Evolutionary conservation across 164 flowering plant genomes (phyloP).

Genomic region (Berberis vulgaris): DNA sequence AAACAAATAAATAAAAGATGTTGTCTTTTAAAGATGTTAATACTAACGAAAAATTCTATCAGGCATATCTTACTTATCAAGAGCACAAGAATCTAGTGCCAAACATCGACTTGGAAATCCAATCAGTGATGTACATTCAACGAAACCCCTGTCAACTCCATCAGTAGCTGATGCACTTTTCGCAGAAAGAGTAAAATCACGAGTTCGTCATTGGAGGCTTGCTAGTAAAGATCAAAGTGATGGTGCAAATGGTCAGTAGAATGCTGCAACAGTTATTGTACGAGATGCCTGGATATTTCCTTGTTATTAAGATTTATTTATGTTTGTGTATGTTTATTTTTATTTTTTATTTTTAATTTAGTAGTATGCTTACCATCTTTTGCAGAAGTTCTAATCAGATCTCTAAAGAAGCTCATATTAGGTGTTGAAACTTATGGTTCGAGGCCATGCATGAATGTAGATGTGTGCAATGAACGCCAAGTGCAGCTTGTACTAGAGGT

Average conservation of each 20-base stretch:
- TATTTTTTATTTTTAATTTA: neutral
- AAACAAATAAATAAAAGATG: neutral
- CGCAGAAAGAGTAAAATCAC: constrained; percentile 50
- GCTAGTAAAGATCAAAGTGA: constrained; percentile 32
- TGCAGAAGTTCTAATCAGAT: constrained; percentile 49
- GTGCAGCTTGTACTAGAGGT: constrained; percentile 68
- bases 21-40: neutral
- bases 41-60: constrained; percentile 2
- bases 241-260: constrained; percentile 34
- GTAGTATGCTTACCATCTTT: constrained; percentile 2
- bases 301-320: too few relatives aligned
- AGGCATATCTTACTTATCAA: constrained; percentile 89
- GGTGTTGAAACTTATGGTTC: constrained; percentile 52
- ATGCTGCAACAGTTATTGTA: neutral
- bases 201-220: constrained; percentile 59
- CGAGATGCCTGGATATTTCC: too few relatives aligned
- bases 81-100: constrained; percentile 66
- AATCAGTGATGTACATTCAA: constrained; percentile 8
- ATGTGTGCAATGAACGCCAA: constrained; percentile 81
- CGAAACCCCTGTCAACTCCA: constrained; percentile 28
- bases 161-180: constrained; percentile 69
- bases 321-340: too few relatives aligned
- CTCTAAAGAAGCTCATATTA: constrained; percentile 50
- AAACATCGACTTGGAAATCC: constrained; percentile 32
- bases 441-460: constrained; percentile 67